Conservation (phyloP, 2,329 filamentous ascomycete genomes). For the Teratosphaeria pseudoeucalypti region DNA sequence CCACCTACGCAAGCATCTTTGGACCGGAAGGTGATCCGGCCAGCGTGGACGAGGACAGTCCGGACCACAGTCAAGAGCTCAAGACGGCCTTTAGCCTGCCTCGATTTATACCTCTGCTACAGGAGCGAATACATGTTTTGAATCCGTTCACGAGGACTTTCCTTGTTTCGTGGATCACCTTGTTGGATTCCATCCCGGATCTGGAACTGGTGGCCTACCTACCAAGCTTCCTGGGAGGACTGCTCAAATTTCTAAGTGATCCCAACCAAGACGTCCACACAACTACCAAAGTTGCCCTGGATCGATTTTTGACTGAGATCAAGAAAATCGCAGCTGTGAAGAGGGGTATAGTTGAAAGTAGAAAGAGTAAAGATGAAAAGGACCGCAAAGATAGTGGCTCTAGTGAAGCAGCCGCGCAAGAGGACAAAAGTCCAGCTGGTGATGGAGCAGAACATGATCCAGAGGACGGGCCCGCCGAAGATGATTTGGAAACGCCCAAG, state of each 20-base stretch:
- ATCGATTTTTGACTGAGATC: constrained; percentile 86
- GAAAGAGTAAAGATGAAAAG: constrained; percentile 49
- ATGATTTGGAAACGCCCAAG: neutral
- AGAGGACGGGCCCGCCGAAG: neutral
- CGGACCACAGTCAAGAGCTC: constrained; percentile 36
- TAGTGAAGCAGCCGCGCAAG: constrained; percentile 3
- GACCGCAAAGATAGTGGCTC: constrained; percentile 17
- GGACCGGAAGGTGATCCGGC: constrained; percentile 42
- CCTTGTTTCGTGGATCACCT: constrained; percentile 87
- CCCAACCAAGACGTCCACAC: constrained; percentile 90
- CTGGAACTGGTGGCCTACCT: constrained; percentile 87
- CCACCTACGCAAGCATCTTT: constrained; percentile 85
- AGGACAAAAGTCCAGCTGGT: constrained; percentile 4
- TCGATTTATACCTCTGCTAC: constrained; percentile 82
- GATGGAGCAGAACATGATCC: constrained; percentile 3
- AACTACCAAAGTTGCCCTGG: constrained; percentile 76
- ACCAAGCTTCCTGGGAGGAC: constrained; percentile 78
- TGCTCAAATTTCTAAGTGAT: constrained; percentile 87
- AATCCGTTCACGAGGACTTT: constrained; percentile 94
- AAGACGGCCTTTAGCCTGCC: constrained; percentile 87
- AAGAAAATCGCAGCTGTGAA: constrained; percentile 89
- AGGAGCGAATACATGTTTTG: constrained; percentile 86
- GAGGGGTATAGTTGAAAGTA: constrained; percentile 81
- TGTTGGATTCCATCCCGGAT: constrained; percentile 93
- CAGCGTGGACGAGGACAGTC: constrained; percentile 26